Evolutionary conservation across 2,329 filamentous ascomycete species (phyloP).

Genomic region (Daldinia sp.): DNA sequence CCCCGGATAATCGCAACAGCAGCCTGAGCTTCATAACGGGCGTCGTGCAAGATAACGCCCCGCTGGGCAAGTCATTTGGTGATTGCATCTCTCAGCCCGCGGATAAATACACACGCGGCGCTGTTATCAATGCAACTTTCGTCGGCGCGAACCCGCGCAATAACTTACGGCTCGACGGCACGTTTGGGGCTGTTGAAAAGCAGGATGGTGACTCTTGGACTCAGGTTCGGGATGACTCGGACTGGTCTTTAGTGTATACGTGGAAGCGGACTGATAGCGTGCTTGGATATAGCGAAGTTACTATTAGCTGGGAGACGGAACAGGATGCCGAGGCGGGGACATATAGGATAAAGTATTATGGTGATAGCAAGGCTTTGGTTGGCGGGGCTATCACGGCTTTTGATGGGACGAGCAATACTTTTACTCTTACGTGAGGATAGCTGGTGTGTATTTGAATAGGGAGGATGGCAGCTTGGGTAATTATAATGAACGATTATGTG

Average conservation of each 20-base stretch:
- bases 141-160: slow-evolving; percentile 91
- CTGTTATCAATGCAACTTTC: slow-evolving; percentile 72
- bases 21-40: slow-evolving; percentile 82
- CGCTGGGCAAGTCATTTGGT: slow-evolving; percentile 74
- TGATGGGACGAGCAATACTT: slow-evolving; percentile 70
- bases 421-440: slow-evolving; percentile 49
- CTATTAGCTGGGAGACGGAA: slow-evolving; percentile 81
- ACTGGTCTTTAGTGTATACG: slow-evolving; percentile 83
- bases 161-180: slow-evolving; percentile 79
- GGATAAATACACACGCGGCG: slow-evolving; percentile 66
- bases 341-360: slow-evolving; percentile 85
- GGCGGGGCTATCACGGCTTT: slow-evolving; percentile 71
- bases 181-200: slow-evolving; percentile 79
- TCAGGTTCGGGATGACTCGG: slow-evolving; percentile 73
- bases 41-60: slow-evolving; percentile 77
- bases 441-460: background rate
- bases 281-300: slow-evolving; percentile 79
- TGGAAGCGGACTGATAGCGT: slow-evolving; percentile 78
- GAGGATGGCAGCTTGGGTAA: background rate
- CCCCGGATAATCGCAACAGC: slow-evolving; percentile 80
- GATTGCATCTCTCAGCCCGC: slow-evolving; percentile 65
- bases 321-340: slow-evolving; percentile 66
- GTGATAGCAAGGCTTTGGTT: slow-evolving; percentile 75
- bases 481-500: background rate
- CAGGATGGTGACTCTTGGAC: slow-evolving; percentile 65